Evolutionary conservation across 2,329 filamentous ascomycete genomes (phyloP), one percentile per base, ranked within the genome.

Genomic region (Didymella segeticola): DNA sequence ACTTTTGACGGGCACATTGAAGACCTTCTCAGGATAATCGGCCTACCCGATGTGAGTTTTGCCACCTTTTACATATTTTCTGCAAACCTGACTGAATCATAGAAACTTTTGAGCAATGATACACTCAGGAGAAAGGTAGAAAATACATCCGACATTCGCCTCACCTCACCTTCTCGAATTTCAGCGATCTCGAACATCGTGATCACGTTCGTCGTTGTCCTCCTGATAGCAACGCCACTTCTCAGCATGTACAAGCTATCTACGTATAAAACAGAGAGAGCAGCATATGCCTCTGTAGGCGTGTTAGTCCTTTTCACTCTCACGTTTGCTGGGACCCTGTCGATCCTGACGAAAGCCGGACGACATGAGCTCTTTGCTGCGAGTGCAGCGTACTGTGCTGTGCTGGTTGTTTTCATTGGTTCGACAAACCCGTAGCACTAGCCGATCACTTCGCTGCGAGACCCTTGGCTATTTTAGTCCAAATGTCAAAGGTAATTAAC

Each of bases 1-100:
- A 58, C 56, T 11, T 73, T 74, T 37, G 71, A 74, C 29, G 61
- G 61, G 4, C 39, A 66, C 23, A 60, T 74, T 6, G 70, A 73
- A 41, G 39, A 54, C 7, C 34, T 68, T 5, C 31, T 62, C 9
- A 47, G 43, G 12, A 60, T 54, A n/a, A 47, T 65, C 29, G 42
- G 64, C 14, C n/a, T n/a, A n/a, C n/a, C n/a, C n/a, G n/a, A n/a
- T n/a, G n/a, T n/a, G n/a, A n/a, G n/a, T n/a, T n/a, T n/a, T n/a
- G n/a, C n/a, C n/a, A n/a, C n/a, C n/a, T n/a, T n/a, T n/a, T n/a
- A n/a, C n/a, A n/a, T n/a, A n/a, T n/a, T n/a, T n/a, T n/a, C n/a
- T n/a, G n/a, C n/a, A n/a, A n/a, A n/a, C n/a, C n/a, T n/a, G n/a
- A n/a, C n/a, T n/a, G n/a, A n/a, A n/a, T n/a, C n/a, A n/a, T n/a